Evolutionary conservation across 176 grass and related monocot species (phyloP).

Genomic region (Aegilops sharonensis): DNA sequence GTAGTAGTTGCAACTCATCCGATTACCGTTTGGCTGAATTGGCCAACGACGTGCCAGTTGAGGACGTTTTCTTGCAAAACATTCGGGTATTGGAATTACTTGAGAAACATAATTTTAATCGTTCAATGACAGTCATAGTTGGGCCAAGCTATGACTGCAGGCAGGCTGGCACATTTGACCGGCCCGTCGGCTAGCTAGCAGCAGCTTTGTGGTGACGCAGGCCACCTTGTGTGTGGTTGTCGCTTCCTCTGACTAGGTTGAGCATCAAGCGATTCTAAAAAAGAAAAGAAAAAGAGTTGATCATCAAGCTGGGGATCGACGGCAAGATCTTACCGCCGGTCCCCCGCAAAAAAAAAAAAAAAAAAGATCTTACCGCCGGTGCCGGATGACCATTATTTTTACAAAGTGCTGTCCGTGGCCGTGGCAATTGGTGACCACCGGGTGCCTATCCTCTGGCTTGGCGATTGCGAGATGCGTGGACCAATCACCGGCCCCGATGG

Average conservation of each 20-base stretch:
- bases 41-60: background rate
- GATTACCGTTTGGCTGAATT: too few relatives aligned
- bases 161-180: background rate
- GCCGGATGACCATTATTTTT: background rate
- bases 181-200: background rate
- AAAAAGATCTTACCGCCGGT: background rate
- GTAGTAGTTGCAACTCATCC: too few relatives aligned
- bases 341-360: too few relatives aligned
- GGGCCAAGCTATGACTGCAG: background rate
- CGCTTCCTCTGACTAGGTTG: background rate
- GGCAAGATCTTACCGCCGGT: background rate
- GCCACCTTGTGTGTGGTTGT: slow-evolving; percentile 1
- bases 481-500: background rate
- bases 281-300: too few relatives aligned
- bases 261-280: too few relatives aligned
- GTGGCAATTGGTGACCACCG: background rate
- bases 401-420: background rate
- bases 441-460: background rate
- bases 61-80: background rate
- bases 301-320: background rate
- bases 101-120: background rate
- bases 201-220: background rate
- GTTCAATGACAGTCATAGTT: background rate
- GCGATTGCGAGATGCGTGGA: background rate
- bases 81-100: background rate